Percentiles rank a stretch among this genome's conserved stretches.
These are phyloP conservation scores for Kluyveromyces aestuarii DNA, from an alignment of 805 yeast species.

Conservation along the genomic window DNA sequence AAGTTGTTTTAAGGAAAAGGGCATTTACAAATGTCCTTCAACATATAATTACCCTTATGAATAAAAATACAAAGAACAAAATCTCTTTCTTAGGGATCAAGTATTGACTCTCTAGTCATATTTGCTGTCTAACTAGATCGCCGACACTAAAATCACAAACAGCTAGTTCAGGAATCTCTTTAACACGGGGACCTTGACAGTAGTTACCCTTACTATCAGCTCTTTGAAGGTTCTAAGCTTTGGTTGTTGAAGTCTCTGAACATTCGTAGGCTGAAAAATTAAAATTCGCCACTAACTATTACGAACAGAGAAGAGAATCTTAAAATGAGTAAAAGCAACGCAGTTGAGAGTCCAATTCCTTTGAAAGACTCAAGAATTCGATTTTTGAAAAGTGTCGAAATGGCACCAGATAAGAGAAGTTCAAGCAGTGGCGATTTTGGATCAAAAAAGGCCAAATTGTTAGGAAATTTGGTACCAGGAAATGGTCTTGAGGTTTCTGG, in stretches of 20 bases:
- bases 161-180: too few relatives aligned
- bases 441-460: slow-evolving; percentile 11
- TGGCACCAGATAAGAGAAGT: slow-evolving; percentile 8
- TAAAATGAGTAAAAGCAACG: neutral
- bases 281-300: neutral
- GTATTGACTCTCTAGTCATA: too few relatives aligned
- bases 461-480: neutral
- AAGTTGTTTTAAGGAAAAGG: neutral
- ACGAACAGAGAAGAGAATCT: neutral
- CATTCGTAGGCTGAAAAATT: neutral
- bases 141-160: too few relatives aligned
- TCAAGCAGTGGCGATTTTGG: slow-evolving; percentile 10
- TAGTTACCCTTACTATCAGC: neutral
- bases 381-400: slow-evolving; percentile 9
- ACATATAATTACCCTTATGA: neutral
- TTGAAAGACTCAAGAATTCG: slow-evolving; percentile 14
- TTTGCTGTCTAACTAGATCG: too few relatives aligned
- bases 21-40: neutral
- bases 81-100: too few relatives aligned
- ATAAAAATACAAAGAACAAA: too few relatives aligned
- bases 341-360: slow-evolving; percentile 15
- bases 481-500: neutral
- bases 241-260: neutral
- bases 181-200: neutral
- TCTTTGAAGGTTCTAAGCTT: neutral